Conservation (phyloP, 495 filamentous ascomycete species). For the Cudoniella acicularis region DNA sequence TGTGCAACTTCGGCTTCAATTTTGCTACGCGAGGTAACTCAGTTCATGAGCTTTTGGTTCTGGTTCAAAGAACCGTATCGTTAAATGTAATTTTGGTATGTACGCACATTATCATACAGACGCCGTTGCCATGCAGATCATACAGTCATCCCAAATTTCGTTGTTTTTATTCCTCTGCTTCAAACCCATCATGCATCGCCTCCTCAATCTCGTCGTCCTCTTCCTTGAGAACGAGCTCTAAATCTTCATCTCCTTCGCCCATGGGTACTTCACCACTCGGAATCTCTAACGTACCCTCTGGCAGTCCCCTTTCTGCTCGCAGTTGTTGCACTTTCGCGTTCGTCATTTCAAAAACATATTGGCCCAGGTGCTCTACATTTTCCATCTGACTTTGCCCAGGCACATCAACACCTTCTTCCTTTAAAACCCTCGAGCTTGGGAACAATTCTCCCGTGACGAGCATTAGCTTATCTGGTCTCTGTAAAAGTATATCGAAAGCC, state of each 20-base stretch:
- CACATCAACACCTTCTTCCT: slow-evolving; percentile 47
- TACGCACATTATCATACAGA: slow-evolving; percentile 5
- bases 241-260: slow-evolving; percentile 34
- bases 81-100: not conserved
- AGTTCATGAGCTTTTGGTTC: not conserved
- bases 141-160: not conserved
- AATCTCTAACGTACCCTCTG: slow-evolving; percentile 15
- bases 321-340: slow-evolving; percentile 66
- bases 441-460: slow-evolving; percentile 84
- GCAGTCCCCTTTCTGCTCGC: slow-evolving; percentile 37
- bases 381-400: slow-evolving; percentile 66
- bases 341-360: slow-evolving; percentile 98
- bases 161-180: slow-evolving; percentile 13
- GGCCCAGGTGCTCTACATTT: slow-evolving; percentile 87
- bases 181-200: slow-evolving; percentile 11
- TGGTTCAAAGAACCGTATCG: too few relatives aligned
- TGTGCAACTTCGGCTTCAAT: too few relatives aligned
- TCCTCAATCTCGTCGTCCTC: slow-evolving; percentile 21
- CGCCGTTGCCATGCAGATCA: not conserved
- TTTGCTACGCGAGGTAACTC: too few relatives aligned
- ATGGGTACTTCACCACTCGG: not conserved
- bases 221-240: slow-evolving; percentile 43
- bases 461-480: slow-evolving; percentile 72
- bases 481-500: slow-evolving; percentile 71
- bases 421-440: slow-evolving; percentile 58